phyloP scores from a whole-genome alignment of 768 basidiomycete species.

The Leccinum longicurvipes region DNA sequence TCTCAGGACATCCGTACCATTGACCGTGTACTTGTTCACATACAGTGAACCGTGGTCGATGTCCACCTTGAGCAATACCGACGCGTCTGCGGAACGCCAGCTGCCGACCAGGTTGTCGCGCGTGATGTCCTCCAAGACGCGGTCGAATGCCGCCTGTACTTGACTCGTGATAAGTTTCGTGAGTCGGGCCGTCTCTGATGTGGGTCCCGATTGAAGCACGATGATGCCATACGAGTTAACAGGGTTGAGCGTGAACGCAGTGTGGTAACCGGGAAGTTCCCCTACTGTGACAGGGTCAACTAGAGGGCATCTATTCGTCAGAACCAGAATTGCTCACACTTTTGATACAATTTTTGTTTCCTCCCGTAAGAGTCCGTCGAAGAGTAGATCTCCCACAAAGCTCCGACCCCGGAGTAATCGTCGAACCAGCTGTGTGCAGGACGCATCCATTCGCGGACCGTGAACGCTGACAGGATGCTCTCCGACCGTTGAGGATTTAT shows the following conservation, averaged over 20 bases:
- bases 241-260: conserved; percentile 38
- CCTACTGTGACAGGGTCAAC: conserved; percentile 30
- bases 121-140: conserved; percentile 28
- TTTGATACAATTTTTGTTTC: conserved; percentile 33
- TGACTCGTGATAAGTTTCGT: conserved; percentile 32
- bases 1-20: conserved; percentile 34
- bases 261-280: conserved; percentile 39
- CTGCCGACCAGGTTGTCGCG: conserved; percentile 30
- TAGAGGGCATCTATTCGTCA: not conserved
- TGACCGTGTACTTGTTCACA: conserved; percentile 33
- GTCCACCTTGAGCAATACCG: conserved; percentile 28
- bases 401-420: conserved; percentile 38
- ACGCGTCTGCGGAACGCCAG: conserved; percentile 32
- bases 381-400: conserved; percentile 42
- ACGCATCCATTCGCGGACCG: conserved; percentile 42
- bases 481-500: conserved; percentile 39
- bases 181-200: conserved; percentile 30
- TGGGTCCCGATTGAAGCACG: conserved; percentile 38
- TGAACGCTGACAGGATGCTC: conserved; percentile 32
- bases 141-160: conserved; percentile 36
- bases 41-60: conserved; percentile 28
- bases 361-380: conserved; percentile 29
- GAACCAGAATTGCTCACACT: not conserved
- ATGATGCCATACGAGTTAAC: conserved; percentile 41
- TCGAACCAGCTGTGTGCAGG: conserved; percentile 39